These are phyloP conservation scores for Candida morakotiae DNA, from an alignment of 805 yeast genomes.

Conservation along the genomic window DNA sequence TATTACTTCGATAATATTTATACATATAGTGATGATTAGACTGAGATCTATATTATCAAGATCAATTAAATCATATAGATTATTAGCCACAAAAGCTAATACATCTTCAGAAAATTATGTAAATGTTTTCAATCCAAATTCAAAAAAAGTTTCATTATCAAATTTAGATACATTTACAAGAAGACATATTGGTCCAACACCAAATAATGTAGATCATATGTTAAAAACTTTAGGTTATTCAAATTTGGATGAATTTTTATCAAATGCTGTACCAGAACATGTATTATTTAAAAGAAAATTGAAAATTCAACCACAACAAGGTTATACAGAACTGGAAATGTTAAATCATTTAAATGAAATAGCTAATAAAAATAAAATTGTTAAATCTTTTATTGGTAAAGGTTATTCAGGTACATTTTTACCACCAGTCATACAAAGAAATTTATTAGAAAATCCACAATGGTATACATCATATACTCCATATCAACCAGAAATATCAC, in stretches of 20 bases:
- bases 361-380: constrained; percentile 71
- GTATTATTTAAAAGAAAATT: constrained; percentile 68
- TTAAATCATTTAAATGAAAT: constrained; percentile 59
- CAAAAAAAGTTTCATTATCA: constrained; percentile 15
- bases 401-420: constrained; percentile 89
- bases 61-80: constrained; percentile 6
- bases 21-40: background rate
- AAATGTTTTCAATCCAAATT: constrained; percentile 42
- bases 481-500: constrained; percentile 96
- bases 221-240: constrained; percentile 57
- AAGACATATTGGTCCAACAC: constrained; percentile 86
- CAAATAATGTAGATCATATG: constrained; percentile 62
- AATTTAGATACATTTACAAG: constrained; percentile 79
- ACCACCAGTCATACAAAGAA: constrained; percentile 92
- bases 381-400: constrained; percentile 80
- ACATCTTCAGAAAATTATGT: constrained; percentile 53
- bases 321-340: constrained; percentile 82
- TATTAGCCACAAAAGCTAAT: constrained; percentile 18
- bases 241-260: constrained; percentile 67
- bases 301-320: constrained; percentile 62
- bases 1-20: background rate
- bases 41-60: background rate
- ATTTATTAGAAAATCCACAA: constrained; percentile 87
- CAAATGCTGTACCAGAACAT: constrained; percentile 71
- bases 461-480: constrained; percentile 99